Conservation (phyloP, 139 green algal genomes). For the Chlamydomonas eustigma region DNA sequence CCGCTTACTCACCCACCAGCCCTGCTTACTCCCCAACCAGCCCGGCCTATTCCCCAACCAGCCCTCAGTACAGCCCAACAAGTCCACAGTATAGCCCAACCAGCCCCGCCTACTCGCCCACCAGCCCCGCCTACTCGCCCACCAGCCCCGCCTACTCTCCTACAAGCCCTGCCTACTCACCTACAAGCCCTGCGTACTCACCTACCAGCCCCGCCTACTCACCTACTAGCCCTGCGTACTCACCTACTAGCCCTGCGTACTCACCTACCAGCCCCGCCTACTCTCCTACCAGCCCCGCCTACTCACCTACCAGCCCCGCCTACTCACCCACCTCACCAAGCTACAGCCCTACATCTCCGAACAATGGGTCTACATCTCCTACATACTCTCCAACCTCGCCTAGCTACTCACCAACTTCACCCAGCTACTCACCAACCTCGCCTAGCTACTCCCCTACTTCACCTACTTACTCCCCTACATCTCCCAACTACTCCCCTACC, state of each 20-base stretch:
- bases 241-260: constrained; percentile 48
- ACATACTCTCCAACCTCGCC: constrained; percentile 43
- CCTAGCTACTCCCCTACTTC: constrained; percentile 49
- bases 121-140: constrained; percentile 54
- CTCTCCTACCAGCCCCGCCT: constrained; percentile 43
- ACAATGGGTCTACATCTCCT: constrained; percentile 68
- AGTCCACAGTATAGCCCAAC: constrained; percentile 64
- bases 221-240: constrained; percentile 62
- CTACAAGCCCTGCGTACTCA: constrained; percentile 54
- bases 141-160: constrained; percentile 49
- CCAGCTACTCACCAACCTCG: constrained; percentile 40
- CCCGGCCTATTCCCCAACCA: constrained; percentile 56
- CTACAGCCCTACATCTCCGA: constrained; percentile 62
- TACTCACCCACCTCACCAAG: constrained; percentile 48
- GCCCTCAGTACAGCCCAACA: constrained; percentile 55
- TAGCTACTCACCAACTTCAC: constrained; percentile 46
- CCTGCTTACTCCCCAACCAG: constrained; percentile 62
- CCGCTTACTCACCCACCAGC: constrained; percentile 45
- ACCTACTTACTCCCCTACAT: constrained; percentile 62
- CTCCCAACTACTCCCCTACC: constrained; percentile 54
- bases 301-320: constrained; percentile 54
- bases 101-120: constrained; percentile 41
- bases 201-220: constrained; percentile 53
- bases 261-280: constrained; percentile 50
- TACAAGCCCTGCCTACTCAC: constrained; percentile 47